Conservation (phyloP, 805 yeast genomes). For the Ogataea wickerhamii region DNA sequence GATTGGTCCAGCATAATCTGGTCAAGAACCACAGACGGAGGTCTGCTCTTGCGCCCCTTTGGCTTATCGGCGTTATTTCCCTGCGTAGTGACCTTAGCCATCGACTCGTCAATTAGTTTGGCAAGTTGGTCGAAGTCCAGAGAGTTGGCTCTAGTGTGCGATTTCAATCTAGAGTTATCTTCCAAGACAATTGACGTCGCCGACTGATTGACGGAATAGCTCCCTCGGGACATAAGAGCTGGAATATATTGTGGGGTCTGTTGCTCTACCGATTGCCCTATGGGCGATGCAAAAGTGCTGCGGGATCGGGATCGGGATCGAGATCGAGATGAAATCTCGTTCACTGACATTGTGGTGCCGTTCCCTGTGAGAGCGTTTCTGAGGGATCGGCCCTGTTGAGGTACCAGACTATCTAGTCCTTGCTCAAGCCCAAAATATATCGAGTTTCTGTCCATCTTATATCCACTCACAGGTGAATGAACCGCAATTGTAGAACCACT, state of each 20-base stretch:
- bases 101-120: slow-evolving; percentile 11
- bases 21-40: slow-evolving; percentile 40
- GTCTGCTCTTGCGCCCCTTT: slow-evolving; percentile 22
- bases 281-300: slow-evolving; percentile 27
- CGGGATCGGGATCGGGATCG: too few species aligned
- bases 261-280: too few species aligned
- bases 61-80: background rate
- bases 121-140: slow-evolving; percentile 11
- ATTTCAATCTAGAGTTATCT: background rate
- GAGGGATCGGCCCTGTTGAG: slow-evolving; percentile 23
- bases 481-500: slow-evolving; percentile 6
- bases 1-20: slow-evolving; percentile 29
- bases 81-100: slow-evolving; percentile 1
- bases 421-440: slow-evolving; percentile 14
- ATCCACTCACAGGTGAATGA: background rate
- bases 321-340: too few species aligned
- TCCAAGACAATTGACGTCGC: background rate
- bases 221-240: too few species aligned
- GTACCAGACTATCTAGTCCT: slow-evolving; percentile 8
- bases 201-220: too few species aligned
- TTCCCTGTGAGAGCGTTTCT: slow-evolving; percentile 15
- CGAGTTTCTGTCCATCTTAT: slow-evolving; percentile 5
- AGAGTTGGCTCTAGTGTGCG: slow-evolving; percentile 3
- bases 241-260: too few species aligned
- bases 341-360: background rate